phyloP scores from a whole-genome alignment of 1,284 basidiomycete genomes.

The Irpex rosettiformis region DNA sequence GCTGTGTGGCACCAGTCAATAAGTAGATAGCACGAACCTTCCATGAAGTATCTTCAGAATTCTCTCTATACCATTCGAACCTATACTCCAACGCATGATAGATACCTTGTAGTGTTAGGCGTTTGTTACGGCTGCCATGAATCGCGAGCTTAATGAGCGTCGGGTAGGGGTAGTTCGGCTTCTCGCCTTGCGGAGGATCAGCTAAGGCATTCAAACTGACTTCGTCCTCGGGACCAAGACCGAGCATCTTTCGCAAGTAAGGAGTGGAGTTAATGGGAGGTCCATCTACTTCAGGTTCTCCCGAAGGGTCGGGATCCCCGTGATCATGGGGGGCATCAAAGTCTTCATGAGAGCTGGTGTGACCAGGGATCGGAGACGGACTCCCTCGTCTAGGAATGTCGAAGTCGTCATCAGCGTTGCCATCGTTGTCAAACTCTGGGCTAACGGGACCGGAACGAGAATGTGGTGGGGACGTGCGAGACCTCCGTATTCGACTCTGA shows the following conservation, averaged over 20 bases:
- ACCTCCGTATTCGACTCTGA: neutral
- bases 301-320: neutral
- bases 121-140: slow-evolving; percentile 52
- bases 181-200: slow-evolving; percentile 46
- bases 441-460: neutral
- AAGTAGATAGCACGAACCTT: slow-evolving; percentile 43
- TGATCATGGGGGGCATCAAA: neutral
- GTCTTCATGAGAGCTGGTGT: neutral
- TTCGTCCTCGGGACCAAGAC: slow-evolving; percentile 34
- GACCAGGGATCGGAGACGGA: neutral
- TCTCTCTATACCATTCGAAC: slow-evolving; percentile 54
- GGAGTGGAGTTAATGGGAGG: slow-evolving; percentile 34
- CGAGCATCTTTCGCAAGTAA: slow-evolving; percentile 46
- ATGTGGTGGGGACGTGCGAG: neutral
- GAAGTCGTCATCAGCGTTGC: neutral
- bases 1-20: slow-evolving; percentile 5
- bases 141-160: slow-evolving; percentile 73
- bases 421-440: neutral
- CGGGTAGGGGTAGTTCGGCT: slow-evolving; percentile 54
- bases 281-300: neutral
- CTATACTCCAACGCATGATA: slow-evolving; percentile 53
- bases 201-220: slow-evolving; percentile 48
- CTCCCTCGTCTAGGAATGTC: neutral
- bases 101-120: slow-evolving; percentile 65
- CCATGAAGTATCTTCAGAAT: slow-evolving; percentile 52